These are phyloP conservation scores for Elasticomyces elasticus DNA, from an alignment of 495 filamentous ascomycete species.

Conservation along the genomic window DNA sequence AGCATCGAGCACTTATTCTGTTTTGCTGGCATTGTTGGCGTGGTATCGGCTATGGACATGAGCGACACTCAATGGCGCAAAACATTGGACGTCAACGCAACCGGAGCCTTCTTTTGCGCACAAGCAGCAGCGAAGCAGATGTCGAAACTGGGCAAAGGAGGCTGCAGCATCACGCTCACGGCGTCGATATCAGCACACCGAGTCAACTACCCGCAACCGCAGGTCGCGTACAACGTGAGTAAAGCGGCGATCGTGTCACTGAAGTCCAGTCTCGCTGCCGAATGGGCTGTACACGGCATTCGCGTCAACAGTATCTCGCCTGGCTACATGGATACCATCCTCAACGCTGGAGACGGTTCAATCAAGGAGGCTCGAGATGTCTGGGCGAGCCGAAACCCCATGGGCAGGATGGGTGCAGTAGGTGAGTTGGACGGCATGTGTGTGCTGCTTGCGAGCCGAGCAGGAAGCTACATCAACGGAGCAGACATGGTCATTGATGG, in stretches of 20 bases:
- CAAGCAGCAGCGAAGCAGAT: conserved; percentile 49
- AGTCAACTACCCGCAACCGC: conserved; percentile 60
- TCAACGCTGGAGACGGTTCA: conserved; percentile 53
- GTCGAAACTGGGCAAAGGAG: conserved; percentile 28
- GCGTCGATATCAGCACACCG: conserved; percentile 58
- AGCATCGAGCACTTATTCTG: conserved; percentile 49
- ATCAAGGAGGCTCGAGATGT: conserved; percentile 43
- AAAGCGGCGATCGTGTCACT: conserved; percentile 55
- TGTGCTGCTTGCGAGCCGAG: conserved; percentile 51
- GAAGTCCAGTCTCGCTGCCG: conserved; percentile 52
- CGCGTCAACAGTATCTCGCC: conserved; percentile 60
- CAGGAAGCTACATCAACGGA: conserved; percentile 61
- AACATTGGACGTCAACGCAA: conserved; percentile 58
- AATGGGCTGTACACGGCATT: conserved; percentile 56
- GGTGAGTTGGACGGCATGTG: conserved; percentile 59
- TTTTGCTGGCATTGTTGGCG: conserved; percentile 60
- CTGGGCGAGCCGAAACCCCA: conserved; percentile 55
- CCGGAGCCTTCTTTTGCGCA: conserved; percentile 57
- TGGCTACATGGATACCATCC: conserved; percentile 73
- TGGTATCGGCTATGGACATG: conserved; percentile 48
- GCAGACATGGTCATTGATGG: conserved; percentile 52
- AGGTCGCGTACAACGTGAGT: conserved; percentile 59
- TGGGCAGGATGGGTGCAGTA: conserved; percentile 58
- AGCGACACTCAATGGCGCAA: conserved; percentile 44
- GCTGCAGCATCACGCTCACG: conserved; percentile 57